phyloP scores from a whole-genome alignment of 305 asterid species.

The Ilex paraguariensis region DNA sequence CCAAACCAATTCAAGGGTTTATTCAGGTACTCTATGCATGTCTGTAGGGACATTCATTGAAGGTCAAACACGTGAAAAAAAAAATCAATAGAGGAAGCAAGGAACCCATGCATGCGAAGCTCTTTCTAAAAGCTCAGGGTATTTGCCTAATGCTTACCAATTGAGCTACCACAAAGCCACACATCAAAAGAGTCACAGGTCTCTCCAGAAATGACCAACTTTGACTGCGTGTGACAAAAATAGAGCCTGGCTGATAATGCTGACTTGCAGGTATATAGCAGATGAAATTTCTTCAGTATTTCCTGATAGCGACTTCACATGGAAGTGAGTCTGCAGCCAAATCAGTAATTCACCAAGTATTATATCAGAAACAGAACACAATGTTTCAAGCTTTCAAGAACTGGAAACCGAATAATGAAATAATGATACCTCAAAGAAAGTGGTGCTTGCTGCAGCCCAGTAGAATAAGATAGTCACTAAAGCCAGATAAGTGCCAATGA shows the following conservation, averaged over 20 bases:
- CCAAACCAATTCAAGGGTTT: too few relatives aligned
- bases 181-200: conserved; percentile 27
- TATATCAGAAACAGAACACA: neutral
- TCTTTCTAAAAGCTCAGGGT: too few relatives aligned
- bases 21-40: too few relatives aligned
- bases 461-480: conserved; percentile 23
- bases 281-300: conserved; percentile 19
- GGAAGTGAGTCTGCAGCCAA: conserved; percentile 22
- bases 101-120: too few relatives aligned
- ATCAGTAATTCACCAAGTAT: neutral
- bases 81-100: too few relatives aligned
- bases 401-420: neutral
- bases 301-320: conserved; percentile 19
- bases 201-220: conserved; percentile 32
- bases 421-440: conserved; percentile 21
- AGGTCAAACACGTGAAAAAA: too few relatives aligned
- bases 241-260: conserved; percentile 28
- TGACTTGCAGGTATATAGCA: conserved; percentile 29
- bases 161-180: conserved; percentile 27
- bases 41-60: too few relatives aligned
- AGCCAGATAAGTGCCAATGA: conserved; percentile 27
- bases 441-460: conserved; percentile 17
- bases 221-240: conserved; percentile 25
- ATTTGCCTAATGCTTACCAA: conserved; percentile 13
- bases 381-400: neutral